Conservation (phyloP, 352 stramenopile genomes). For the Phytophthora hybrid region DNA sequence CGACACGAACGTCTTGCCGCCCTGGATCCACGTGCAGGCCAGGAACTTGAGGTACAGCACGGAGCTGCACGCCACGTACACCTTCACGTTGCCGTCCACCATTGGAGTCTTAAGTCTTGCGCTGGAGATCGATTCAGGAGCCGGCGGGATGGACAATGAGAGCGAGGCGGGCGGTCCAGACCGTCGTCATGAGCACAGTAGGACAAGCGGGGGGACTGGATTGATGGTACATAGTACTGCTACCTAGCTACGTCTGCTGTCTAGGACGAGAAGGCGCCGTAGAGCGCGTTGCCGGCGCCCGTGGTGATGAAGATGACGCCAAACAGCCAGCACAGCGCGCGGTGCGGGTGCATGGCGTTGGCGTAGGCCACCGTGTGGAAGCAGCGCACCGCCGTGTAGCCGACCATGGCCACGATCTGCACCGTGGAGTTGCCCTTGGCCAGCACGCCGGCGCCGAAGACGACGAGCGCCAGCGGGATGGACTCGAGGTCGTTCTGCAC, state of each 20-base stretch:
- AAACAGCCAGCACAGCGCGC: constrained; percentile 49
- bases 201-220: constrained; percentile 12
- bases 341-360: constrained; percentile 56
- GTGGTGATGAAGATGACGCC: constrained; percentile 49
- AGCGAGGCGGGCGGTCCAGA: too few species aligned
- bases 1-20: constrained; percentile 60
- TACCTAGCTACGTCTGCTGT: constrained; percentile 8
- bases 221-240: constrained; percentile 13
- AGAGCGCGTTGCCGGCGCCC: constrained; percentile 43
- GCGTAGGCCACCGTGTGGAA: constrained; percentile 61
- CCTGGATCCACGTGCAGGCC: constrained; percentile 52
- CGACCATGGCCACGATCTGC: constrained; percentile 44
- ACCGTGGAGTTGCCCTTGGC: constrained; percentile 40
- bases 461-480: constrained; percentile 58
- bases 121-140: constrained; percentile 7
- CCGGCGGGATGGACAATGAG: constrained; percentile 7
- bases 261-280: constrained; percentile 40
- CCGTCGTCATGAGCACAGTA: not conserved
- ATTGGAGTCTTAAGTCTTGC: constrained; percentile 4
- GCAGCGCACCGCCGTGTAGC: constrained; percentile 53
- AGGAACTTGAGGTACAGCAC: constrained; percentile 84
- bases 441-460: constrained; percentile 53
- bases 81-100: constrained; percentile 46
- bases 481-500: constrained; percentile 72
- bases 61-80: constrained; percentile 62